A percentile compares a stretch with the other conserved stretches of the same genome.
Evolutionary conservation across 140 eudicot species (phyloP).

Genomic region (Cichorium intybus): DNA sequence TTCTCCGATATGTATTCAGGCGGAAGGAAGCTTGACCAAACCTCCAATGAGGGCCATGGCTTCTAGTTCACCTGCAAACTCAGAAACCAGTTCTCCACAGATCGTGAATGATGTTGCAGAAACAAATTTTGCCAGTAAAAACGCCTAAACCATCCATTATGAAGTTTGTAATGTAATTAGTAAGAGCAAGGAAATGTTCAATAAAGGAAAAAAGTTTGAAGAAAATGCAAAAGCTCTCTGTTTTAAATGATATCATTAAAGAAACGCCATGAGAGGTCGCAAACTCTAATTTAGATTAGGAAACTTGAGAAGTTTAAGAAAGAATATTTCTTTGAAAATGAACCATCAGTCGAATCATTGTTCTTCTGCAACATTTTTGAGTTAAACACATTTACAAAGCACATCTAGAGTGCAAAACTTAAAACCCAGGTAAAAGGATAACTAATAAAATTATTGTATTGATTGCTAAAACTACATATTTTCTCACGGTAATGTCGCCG

Average conservation of each 20-base stretch:
- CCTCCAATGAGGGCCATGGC: background rate
- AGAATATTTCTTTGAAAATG: conserved; percentile 19
- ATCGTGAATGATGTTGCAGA: background rate
- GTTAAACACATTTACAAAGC: conserved; percentile 15
- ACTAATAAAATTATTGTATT: background rate
- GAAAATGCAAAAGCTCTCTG: conserved; percentile 6
- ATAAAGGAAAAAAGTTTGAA: conserved; percentile 24
- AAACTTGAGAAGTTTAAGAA: conserved; percentile 23
- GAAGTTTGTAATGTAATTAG: conserved; percentile 20
- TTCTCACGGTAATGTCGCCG: too few relatives aligned
- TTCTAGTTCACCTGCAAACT: conserved; percentile 4
- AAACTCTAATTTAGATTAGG: background rate
- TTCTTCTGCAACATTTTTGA: conserved; percentile 24
- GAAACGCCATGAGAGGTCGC: conserved; percentile 5
- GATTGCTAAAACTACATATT: background rate
- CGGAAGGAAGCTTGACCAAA: conserved; percentile 24
- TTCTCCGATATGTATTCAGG: conserved; percentile 26
- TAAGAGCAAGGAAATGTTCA: conserved; percentile 4
- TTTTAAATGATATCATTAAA: background rate
- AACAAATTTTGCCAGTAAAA: background rate
- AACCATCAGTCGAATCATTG: background rate
- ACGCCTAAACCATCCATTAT: background rate
- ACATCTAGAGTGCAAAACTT: conserved; percentile 22
- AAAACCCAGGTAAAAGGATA: conserved; percentile 26
- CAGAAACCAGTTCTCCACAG: conserved; percentile 10